Percentiles rank a stretch among this genome's conserved stretches.
Evolutionary conservation across 495 filamentous ascomycete genomes (phyloP).

Genomic region (Apiosordaria backusii): DNA sequence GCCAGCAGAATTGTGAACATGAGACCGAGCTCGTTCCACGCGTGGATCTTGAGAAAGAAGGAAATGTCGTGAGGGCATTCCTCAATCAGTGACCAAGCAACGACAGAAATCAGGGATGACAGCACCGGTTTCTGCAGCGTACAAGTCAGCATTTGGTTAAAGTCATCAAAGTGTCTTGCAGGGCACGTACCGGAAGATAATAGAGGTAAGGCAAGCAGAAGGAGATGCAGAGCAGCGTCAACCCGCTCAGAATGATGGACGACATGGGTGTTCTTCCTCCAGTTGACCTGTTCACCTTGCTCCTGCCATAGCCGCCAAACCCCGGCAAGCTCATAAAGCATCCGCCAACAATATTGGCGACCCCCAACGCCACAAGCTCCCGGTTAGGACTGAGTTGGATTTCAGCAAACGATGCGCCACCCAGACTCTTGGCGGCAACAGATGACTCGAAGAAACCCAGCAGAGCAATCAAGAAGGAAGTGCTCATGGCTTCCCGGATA

Average conservation of each 20-base stretch:
- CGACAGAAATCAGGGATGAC: conserved; percentile 90
- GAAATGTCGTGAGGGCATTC: conserved; percentile 86
- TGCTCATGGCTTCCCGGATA: conserved; percentile 82
- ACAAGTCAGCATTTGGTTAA: neutral
- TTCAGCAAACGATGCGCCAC: conserved; percentile 61
- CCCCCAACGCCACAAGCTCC: conserved; percentile 87
- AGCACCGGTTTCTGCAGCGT: conserved; percentile 80
- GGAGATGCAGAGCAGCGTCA: conserved; percentile 74
- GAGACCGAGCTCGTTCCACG: conserved; percentile 76
- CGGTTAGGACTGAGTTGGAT: conserved; percentile 86
- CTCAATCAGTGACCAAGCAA: conserved; percentile 91
- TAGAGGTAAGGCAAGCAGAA: conserved; percentile 89
- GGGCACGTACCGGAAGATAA: conserved; percentile 74
- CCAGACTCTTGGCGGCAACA: conserved; percentile 91
- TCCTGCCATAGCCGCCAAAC: conserved; percentile 94
- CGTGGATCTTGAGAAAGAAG: conserved; percentile 85
- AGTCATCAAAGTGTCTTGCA: neutral
- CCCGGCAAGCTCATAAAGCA: conserved; percentile 89
- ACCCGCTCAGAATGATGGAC: conserved; percentile 74
- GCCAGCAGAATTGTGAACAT: conserved; percentile 86
- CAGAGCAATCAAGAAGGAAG: conserved; percentile 88
- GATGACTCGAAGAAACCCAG: conserved; percentile 98
- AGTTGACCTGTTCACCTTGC: conserved; percentile 89
- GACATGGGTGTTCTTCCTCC: conserved; percentile 92
- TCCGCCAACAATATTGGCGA: conserved; percentile 85